A percentile compares a stretch with the other conserved stretches of the same genome.
Conservation (phyloP, 306 rosid species). For the Prunus mira region DNA sequence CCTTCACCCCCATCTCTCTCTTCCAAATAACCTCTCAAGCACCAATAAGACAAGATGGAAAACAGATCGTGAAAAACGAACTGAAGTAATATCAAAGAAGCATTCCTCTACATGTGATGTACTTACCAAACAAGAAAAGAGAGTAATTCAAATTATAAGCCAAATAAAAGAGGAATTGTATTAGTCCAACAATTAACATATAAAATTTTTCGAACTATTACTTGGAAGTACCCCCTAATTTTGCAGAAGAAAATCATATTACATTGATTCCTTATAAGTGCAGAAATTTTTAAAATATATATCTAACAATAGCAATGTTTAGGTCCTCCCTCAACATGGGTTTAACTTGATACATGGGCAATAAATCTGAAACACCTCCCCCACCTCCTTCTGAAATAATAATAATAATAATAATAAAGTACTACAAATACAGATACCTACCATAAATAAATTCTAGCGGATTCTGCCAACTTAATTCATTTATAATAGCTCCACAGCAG, state of each 20-base stretch:
- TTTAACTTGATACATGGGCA: background rate
- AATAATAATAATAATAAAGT: no score
- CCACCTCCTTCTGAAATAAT: no score
- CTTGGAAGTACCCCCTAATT: background rate
- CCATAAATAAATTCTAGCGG: background rate
- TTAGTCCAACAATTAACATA: background rate
- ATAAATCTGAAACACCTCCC: background rate
- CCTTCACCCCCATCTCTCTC: background rate
- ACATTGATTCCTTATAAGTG: no score
- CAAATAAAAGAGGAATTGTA: background rate
- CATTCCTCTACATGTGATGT: background rate
- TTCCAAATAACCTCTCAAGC: background rate
- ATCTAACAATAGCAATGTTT: no score
- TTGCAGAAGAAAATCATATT: background rate
- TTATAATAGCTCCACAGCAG: background rate
- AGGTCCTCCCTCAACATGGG: background rate
- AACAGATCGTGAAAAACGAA: background rate
- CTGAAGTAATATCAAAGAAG: background rate
- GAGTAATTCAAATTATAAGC: background rate
- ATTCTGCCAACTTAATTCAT: background rate
- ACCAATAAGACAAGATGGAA: no score
- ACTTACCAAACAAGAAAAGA: background rate
- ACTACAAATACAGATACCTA: background rate
- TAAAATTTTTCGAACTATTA: background rate
- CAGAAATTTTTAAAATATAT: no score